Conservation (phyloP, 495 filamentous ascomycete species). For the Aspergillus cavernicola region DNA sequence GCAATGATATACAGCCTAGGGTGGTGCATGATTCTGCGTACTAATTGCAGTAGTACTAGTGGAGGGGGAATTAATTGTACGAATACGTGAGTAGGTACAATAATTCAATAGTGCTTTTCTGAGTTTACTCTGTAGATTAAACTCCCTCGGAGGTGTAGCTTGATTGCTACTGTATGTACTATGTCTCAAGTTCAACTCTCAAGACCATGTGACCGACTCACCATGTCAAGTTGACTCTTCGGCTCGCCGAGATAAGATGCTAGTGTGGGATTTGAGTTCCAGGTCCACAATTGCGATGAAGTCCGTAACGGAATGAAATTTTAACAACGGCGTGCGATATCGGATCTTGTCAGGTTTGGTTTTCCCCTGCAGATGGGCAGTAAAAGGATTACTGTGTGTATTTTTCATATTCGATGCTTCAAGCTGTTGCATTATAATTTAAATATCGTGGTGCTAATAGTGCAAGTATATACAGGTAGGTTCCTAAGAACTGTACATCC, state of each 20-base stretch:
- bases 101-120: too few species aligned
- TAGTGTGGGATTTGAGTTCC: constrained; percentile 5
- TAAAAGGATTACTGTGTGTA: neutral
- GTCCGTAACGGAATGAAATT: neutral
- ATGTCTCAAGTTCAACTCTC: too few species aligned
- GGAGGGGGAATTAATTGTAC: too few species aligned
- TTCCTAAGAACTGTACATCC: constrained; percentile 8
- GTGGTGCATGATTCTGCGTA: too few species aligned
- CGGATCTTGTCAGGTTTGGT: constrained; percentile 14
- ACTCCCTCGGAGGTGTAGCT: too few species aligned
- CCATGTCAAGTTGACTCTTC: too few species aligned
- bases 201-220: too few species aligned
- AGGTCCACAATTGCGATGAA: neutral
- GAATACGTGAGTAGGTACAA: too few species aligned
- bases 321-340: constrained; percentile 18
- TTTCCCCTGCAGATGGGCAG: neutral
- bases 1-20: too few species aligned
- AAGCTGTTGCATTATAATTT: neutral
- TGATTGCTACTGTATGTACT: too few species aligned
- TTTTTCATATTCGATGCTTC: neutral
- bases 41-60: too few species aligned
- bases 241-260: constrained; percentile 8
- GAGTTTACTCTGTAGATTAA: too few species aligned
- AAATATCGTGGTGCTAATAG: constrained; percentile 1
- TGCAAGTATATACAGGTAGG: constrained; percentile 10